These are phyloP conservation scores for Phytophthora sojae DNA, from an alignment of 352 stramenopile species.

Conservation along the genomic window DNA sequence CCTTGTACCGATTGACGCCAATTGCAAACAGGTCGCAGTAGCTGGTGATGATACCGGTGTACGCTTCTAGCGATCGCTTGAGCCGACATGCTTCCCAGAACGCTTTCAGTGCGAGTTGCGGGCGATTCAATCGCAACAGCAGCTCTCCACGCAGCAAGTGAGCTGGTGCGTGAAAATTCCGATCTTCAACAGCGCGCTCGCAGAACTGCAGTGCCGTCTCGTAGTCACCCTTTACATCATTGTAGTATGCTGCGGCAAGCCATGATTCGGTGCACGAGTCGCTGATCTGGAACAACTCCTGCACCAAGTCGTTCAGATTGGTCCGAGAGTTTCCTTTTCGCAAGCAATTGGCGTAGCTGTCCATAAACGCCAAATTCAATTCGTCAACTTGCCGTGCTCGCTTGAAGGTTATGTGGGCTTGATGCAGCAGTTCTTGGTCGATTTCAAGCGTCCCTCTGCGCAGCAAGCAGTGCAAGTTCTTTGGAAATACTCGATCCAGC, in stretches of 20 bases:
- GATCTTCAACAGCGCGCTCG: slow-evolving; percentile 62
- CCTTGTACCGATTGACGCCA: slow-evolving; percentile 76
- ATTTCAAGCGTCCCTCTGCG: slow-evolving; percentile 67
- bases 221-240: slow-evolving; percentile 75
- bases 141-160: slow-evolving; percentile 71
- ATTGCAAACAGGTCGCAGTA: slow-evolving; percentile 76
- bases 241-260: slow-evolving; percentile 81
- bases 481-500: slow-evolving; percentile 60
- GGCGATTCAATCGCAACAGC: slow-evolving; percentile 65
- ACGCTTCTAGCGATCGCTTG: slow-evolving; percentile 69
- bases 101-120: slow-evolving; percentile 66
- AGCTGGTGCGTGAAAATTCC: slow-evolving; percentile 52
- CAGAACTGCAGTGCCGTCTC: slow-evolving; percentile 77
- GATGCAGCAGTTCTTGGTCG: slow-evolving; percentile 66
- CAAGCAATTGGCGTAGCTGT: slow-evolving; percentile 71
- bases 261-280: slow-evolving; percentile 62
- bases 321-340: slow-evolving; percentile 48
- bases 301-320: slow-evolving; percentile 72
- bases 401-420: slow-evolving; percentile 62
- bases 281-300: slow-evolving; percentile 74
- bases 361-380: slow-evolving; percentile 68
- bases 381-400: slow-evolving; percentile 72
- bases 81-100: slow-evolving; percentile 76
- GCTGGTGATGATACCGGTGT: slow-evolving; percentile 74
- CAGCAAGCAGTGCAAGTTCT: slow-evolving; percentile 72